These are phyloP conservation scores for Polymyxa betae DNA, from an alignment of 208 protist species.

Conservation along the genomic window DNA sequence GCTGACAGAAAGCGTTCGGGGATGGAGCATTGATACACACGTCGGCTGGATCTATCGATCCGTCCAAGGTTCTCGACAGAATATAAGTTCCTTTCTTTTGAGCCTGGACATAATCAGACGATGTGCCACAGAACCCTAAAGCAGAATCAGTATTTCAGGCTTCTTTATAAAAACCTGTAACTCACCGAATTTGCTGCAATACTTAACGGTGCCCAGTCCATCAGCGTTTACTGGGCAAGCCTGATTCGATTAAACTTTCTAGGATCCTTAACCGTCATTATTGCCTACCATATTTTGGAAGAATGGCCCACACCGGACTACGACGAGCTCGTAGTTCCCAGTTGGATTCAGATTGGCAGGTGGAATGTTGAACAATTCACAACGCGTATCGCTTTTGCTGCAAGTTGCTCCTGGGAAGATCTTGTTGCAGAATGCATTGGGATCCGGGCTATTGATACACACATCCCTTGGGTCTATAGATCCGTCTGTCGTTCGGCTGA, in stretches of 20 bases:
- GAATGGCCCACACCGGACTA: not conserved
- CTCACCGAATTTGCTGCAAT: conserved; percentile 5
- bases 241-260: not conserved
- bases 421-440: not conserved
- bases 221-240: not conserved
- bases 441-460: not conserved
- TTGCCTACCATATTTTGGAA: not conserved
- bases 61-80: not conserved
- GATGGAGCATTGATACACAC: not conserved
- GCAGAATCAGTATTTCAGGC: not conserved
- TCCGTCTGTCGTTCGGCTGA: not conserved
- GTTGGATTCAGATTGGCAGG: not conserved
- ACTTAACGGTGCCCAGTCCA: not conserved
- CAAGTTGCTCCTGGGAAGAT: not conserved
- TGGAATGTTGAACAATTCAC: not conserved
- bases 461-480: not conserved
- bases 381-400: not conserved
- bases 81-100: not conserved
- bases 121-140: not conserved
- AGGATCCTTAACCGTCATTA: too few relatives aligned
- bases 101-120: not conserved
- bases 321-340: not conserved
- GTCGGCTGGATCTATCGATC: not conserved
- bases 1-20: not conserved
- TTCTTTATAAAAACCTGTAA: not conserved